A percentile compares a stretch with the other conserved stretches of the same genome.
phyloP scores from a whole-genome alignment of 257 asterid genomes.

The Scutellaria barbata region DNA sequence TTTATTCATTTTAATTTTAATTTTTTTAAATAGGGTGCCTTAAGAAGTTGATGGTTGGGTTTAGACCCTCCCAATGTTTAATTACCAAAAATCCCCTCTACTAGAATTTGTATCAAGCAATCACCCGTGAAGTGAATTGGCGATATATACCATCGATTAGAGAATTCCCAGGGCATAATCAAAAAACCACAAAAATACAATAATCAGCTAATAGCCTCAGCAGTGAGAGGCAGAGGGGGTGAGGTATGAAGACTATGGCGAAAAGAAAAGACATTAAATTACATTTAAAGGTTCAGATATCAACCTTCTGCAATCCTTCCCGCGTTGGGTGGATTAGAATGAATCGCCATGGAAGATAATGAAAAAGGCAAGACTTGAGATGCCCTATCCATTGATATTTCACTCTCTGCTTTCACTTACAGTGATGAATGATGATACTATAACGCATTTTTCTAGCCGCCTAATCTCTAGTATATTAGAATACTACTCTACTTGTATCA shows the following conservation, averaged over 20 bases:
- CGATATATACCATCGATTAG: too few relatives aligned
- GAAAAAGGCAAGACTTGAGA: background rate
- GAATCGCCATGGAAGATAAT: conserved; percentile 9
- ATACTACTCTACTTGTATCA: background rate
- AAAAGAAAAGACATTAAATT: background rate
- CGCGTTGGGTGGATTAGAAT: background rate
- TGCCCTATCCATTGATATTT: background rate
- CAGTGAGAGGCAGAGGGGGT: too few relatives aligned
- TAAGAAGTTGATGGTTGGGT: too few relatives aligned
- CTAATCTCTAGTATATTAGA: background rate
- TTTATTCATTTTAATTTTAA: too few relatives aligned
- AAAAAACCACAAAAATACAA: too few relatives aligned
- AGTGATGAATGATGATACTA: background rate
- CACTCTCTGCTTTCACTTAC: background rate
- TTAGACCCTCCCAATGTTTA: too few relatives aligned
- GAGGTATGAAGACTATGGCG: background rate
- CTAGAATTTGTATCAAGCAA: too few relatives aligned
- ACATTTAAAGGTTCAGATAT: background rate
- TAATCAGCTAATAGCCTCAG: too few relatives aligned
- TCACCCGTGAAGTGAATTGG: too few relatives aligned
- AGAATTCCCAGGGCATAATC: too few relatives aligned
- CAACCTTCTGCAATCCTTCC: background rate
- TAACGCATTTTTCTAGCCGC: background rate
- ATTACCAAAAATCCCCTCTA: too few relatives aligned
- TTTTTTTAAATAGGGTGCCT: too few relatives aligned